Evolutionary conservation across 169 alveolate genomes (phyloP), one percentile per base, ranked within the genome.

Genomic region (Eimeria necatrix): DNA sequence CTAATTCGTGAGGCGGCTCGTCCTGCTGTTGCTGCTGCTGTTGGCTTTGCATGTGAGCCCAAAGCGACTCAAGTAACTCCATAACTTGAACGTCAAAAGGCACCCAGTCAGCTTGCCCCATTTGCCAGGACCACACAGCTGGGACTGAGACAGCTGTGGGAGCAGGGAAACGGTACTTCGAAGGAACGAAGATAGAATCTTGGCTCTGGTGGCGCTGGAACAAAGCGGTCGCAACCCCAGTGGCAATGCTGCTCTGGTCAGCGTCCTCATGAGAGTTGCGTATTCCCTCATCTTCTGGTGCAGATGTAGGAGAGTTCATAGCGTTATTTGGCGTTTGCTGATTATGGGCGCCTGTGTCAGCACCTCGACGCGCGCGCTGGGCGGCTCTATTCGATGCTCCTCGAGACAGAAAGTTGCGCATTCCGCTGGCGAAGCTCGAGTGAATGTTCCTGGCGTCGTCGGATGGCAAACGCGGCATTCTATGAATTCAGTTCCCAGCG

Each of bases 81-180:
- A 80, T 49, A 46, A 80, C 52, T 51, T 32, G 88, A 41, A 52
- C 22, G 24, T 80, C 88, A 16, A 80, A 80, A 20, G 88, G 88
- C 9, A 80, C 24, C 88, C 88, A 80, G 24, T 48, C 18, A 7
- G 68, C 88, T 16, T 80, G 68, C n/a, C 88, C 88, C 88, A 80
- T 80, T 5, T 80, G 88, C 88, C 88, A 80, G 70, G 71, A 51
- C 88, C 88, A 80, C 49, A 80, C 88, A 9, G 88, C 70, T 18
- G 9, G 68, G 5, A 80, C 52, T 9, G 88, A 20, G 18, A 51
- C 49, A n/a, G 49, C 49, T 53, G 68, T 49, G 26, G 88, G 88
- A 48, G 88, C 68, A 51, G 88, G 88, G 68, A 80, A 80, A 4
- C 49, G 61, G 51, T 48, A n/a, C 22, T 52, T 80, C 10, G 71